Percentiles rank a stretch among this genome's conserved stretches.
Conservation (phyloP, 23 red algal genomes). For the Gracilaria domingensis region DNA sequence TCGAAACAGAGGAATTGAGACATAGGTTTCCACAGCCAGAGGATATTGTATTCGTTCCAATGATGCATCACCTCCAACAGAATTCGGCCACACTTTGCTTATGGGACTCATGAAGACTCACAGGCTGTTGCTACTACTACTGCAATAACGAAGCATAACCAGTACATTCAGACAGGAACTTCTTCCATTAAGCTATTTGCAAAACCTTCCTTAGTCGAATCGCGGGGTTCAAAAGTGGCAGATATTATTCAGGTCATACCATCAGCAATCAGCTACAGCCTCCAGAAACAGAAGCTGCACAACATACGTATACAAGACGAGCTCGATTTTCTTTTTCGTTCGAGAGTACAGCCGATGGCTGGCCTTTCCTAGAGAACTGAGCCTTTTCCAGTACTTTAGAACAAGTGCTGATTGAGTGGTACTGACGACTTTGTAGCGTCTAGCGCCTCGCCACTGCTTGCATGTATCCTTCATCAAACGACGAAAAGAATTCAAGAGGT, state of each 20-base stretch:
- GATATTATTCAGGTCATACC: conserved; percentile 4
- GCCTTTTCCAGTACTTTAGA: conserved; percentile 18
- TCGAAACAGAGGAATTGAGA: conserved; percentile 15
- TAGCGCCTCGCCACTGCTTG: conserved; percentile 19
- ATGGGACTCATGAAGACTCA: conserved; percentile 6
- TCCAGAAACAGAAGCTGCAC: conserved; percentile 14
- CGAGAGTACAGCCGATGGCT: conserved; percentile 11
- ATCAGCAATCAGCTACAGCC: conserved; percentile 14
- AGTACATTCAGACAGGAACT: conserved; percentile 19
- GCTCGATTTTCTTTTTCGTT: conserved; percentile 15
- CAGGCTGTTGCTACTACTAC: not conserved
- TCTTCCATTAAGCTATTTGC: conserved; percentile 8
- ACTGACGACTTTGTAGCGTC: conserved; percentile 23
- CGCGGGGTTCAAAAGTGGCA: conserved; percentile 21
- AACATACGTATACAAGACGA: conserved; percentile 11
- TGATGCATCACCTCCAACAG: conserved; percentile 4
- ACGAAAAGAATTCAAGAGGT: conserved; percentile 37
- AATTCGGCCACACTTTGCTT: not conserved
- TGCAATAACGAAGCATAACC: conserved; percentile 2
- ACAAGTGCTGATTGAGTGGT: not conserved
- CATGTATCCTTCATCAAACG: conserved; percentile 39
- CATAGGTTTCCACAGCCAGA: not conserved
- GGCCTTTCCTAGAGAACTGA: conserved; percentile 9
- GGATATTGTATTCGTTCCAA: not conserved
- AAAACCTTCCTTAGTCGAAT: conserved; percentile 32